Percentiles rank a stretch among this genome's conserved stretches.
These are phyloP conservation scores for Mortierella sp. DNA, from an alignment of 371 early-diverging fungal species.

Conservation along the genomic window DNA sequence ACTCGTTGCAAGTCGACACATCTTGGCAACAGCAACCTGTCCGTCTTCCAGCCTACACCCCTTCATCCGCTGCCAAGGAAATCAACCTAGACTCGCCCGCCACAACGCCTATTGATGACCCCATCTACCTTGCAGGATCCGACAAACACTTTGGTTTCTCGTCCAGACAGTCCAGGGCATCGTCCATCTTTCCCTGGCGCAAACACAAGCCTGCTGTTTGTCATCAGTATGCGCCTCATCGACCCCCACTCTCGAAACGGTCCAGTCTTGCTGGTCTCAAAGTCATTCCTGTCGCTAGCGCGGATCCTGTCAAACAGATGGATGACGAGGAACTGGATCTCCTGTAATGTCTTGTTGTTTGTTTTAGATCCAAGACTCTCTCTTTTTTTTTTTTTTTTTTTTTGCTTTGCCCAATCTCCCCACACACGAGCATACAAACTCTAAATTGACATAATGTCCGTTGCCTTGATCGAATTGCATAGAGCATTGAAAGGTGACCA, in stretches of 20 bases:
- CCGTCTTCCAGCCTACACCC: slow-evolving; percentile 47
- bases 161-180: slow-evolving; percentile 21
- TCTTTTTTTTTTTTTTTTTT: slow-evolving; percentile 37
- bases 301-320: slow-evolving; percentile 14
- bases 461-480: background rate
- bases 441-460: background rate
- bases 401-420: background rate
- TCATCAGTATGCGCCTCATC: slow-evolving; percentile 28
- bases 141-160: slow-evolving; percentile 46
- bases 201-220: slow-evolving; percentile 26
- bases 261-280: slow-evolving; percentile 35
- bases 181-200: slow-evolving; percentile 43
- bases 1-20: slow-evolving; percentile 23
- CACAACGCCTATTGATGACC: slow-evolving; percentile 34
- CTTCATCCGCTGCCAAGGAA: slow-evolving; percentile 33
- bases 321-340: slow-evolving; percentile 20
- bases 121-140: slow-evolving; percentile 28
- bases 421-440: background rate
- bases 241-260: slow-evolving; percentile 33
- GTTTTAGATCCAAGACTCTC: too few species aligned
- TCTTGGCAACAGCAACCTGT: slow-evolving; percentile 40
- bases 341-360: background rate
- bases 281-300: slow-evolving; percentile 15
- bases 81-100: slow-evolving; percentile 22
- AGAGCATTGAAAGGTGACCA: slow-evolving; percentile 37